Conservation (phyloP, 1,284 basidiomycete species). For the Wallemia ichthyophaga region DNA sequence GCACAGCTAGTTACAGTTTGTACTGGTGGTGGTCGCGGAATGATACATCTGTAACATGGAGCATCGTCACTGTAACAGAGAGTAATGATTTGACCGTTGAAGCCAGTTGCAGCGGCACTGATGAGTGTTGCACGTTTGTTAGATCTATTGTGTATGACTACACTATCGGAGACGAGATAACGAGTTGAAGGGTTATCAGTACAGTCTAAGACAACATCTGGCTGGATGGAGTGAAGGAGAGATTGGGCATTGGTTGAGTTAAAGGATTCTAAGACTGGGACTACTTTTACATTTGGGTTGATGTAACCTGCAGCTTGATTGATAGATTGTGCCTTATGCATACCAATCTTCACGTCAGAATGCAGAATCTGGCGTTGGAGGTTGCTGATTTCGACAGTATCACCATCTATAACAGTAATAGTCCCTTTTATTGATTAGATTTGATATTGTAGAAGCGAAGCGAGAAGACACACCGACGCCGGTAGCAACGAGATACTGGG, state of each 20-base stretch:
- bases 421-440: conserved; percentile 22
- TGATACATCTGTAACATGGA: conserved; percentile 84
- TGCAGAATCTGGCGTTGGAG: conserved; percentile 82
- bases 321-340: conserved; percentile 56
- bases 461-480: conserved; percentile 38
- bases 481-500: conserved; percentile 73
- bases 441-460: not conserved
- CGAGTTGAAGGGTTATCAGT: conserved; percentile 78
- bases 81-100: conserved; percentile 39
- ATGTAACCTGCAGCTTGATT: conserved; percentile 29
- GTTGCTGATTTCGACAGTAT: conserved; percentile 68
- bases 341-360: conserved; percentile 43
- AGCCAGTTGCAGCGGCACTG: conserved; percentile 70
- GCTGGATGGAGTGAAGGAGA: conserved; percentile 26
- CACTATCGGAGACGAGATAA: conserved; percentile 73
- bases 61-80: conserved; percentile 20
- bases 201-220: conserved; percentile 63
- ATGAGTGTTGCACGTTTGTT: conserved; percentile 36
- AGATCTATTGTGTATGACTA: conserved; percentile 25
- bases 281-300: conserved; percentile 31
- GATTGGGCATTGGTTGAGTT: conserved; percentile 28
- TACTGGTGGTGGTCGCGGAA: conserved; percentile 38
- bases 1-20: conserved; percentile 45
- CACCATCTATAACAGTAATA: conserved; percentile 71
- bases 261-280: conserved; percentile 26